Base-by-base conservation (phyloP, 305 asterid species). In the Solanum hybrid region DNA sequence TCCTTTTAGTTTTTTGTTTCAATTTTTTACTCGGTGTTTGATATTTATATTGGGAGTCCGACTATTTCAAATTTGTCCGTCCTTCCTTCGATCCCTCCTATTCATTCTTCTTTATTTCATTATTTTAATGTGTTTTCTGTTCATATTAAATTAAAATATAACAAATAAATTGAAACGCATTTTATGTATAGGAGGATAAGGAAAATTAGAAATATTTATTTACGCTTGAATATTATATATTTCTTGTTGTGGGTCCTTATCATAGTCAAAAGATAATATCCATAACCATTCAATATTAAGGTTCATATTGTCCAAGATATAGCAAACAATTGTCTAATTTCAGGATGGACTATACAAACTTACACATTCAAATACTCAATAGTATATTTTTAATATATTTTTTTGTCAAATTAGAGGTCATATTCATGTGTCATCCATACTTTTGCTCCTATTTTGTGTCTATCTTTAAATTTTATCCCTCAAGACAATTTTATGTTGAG, bases 11-110 rank as follows among this genome's bases (percentile, higher is more conserved):
- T 15, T 51, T 51, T 15, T 15, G 1, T 51, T 15, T 15, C 0
- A 17, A 1, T 51, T 1, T 15, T 51, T 6, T 0, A 1, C 0
- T 41, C 2, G 17, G 6, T 41, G 6, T 41, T 3, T 0, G 2
- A 41, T 41, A 41, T 41, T 39, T 1, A 0, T 41, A 41, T 41
- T 41, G 17, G 2, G 2, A 41, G 17, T 0, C 0, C 17, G 2
- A 41, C 2, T 12, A 41, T 41, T 41, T 41, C 15, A 41, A 41
- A 0, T 41, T 41, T 12, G 0, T 39, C 2, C 51, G 2, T 41
- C 57, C 57, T 41, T 41, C 57, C 15, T 39, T 0, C 51, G 0
- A 39, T 11, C 51, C 51, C 57, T 41, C 0, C 0, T 0, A 0
- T 41, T 41, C 17, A 12, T 41, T 39, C 15, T 39, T 39, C 4